phyloP scores from a whole-genome alignment of 139 green algal genomes.

The Asterochloris erici region DNA sequence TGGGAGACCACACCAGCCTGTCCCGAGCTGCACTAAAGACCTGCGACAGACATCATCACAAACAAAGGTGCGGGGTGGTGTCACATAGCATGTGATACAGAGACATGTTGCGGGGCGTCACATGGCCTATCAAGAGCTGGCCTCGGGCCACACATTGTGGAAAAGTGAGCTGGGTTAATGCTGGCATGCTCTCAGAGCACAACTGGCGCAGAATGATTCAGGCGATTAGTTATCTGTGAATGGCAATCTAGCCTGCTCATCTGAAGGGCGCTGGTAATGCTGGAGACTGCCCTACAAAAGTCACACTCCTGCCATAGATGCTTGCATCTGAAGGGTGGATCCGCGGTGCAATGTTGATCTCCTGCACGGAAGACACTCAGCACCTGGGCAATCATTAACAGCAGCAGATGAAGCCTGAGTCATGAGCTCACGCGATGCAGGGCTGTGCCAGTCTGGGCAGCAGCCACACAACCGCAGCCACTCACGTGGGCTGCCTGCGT shows the following conservation, averaged over 20 bases:
- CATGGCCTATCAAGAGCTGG: too few species aligned
- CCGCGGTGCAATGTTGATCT: slow-evolving; percentile 17
- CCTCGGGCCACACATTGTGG: too few species aligned
- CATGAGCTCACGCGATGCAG: slow-evolving; percentile 6
- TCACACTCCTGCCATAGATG: slow-evolving; percentile 45
- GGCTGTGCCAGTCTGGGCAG: neutral
- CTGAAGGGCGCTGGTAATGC: slow-evolving; percentile 66
- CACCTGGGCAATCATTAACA: neutral
- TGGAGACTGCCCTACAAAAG: slow-evolving; percentile 57
- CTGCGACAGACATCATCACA: too few species aligned
- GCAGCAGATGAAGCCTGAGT: slow-evolving; percentile 4
- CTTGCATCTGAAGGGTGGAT: slow-evolving; percentile 15
- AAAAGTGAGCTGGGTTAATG: too few species aligned
- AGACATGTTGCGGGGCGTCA: too few species aligned
- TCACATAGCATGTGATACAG: too few species aligned
- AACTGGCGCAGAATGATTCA: too few species aligned
- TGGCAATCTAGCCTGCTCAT: slow-evolving; percentile 16
- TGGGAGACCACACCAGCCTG: too few species aligned
- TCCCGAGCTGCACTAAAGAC: too few species aligned
- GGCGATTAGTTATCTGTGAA: too few species aligned
- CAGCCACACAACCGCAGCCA: neutral
- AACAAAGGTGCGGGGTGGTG: too few species aligned
- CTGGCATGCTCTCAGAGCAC: too few species aligned
- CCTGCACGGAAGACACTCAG: neutral
- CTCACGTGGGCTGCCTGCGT: slow-evolving; percentile 8